phyloP scores from a whole-genome alignment of 1,284 basidiomycete species.

The Coniophora puteana region DNA sequence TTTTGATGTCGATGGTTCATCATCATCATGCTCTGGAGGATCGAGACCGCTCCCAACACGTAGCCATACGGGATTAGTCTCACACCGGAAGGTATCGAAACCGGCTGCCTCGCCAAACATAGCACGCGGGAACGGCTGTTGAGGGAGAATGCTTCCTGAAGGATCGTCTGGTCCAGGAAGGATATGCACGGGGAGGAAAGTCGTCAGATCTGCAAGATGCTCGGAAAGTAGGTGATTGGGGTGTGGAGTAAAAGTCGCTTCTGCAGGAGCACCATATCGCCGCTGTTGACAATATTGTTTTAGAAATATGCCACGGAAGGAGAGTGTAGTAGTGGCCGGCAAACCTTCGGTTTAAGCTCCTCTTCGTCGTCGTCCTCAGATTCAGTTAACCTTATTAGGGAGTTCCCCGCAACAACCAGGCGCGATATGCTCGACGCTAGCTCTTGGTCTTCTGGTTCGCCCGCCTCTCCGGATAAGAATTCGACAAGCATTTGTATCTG shows the following conservation, averaged over 20 bases:
- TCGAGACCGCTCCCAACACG: constrained; percentile 40
- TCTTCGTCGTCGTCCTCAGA: constrained; percentile 30
- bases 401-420: constrained; percentile 86
- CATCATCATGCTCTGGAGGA: constrained; percentile 11
- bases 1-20: constrained; percentile 13
- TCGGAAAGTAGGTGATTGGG: constrained; percentile 71
- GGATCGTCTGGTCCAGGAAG: constrained; percentile 88
- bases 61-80: constrained; percentile 91
- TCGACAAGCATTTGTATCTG: constrained; percentile 82
- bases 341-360: constrained; percentile 59
- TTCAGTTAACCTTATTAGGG: constrained; percentile 54
- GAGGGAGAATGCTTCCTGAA: constrained; percentile 85
- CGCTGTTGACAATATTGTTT: constrained; percentile 34
- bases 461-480: constrained; percentile 83
- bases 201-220: constrained; percentile 71
- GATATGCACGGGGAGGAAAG: constrained; percentile 75
- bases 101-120: constrained; percentile 79
- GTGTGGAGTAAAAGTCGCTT: constrained; percentile 64
- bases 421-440: constrained; percentile 74
- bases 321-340: constrained; percentile 36
- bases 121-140: constrained; percentile 88
- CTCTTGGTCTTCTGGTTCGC: constrained; percentile 61
- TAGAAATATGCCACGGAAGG: constrained; percentile 3
- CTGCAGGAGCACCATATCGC: constrained; percentile 54
- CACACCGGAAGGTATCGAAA: constrained; percentile 67